A percentile compares a stretch with the other conserved stretches of the same genome.
phyloP scores from a whole-genome alignment of 768 basidiomycete species.

The Xerocomus potaroensis region DNA sequence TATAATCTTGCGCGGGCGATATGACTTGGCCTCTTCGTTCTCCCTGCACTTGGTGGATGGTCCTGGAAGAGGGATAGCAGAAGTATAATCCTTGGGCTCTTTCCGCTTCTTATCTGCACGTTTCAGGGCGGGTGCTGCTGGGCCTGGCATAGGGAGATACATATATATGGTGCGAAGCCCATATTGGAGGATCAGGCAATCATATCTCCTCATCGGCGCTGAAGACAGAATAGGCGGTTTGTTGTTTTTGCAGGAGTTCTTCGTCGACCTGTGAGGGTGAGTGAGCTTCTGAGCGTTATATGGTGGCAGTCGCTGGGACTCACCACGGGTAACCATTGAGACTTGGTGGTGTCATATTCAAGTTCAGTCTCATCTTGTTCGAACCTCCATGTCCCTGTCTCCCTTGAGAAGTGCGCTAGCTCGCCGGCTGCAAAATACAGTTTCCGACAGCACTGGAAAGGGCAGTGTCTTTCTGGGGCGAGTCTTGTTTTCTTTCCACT shows the following conservation, averaged over 20 bases:
- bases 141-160: conserved; percentile 49
- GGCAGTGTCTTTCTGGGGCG: too few species aligned
- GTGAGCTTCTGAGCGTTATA: too few species aligned
- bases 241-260: conserved; percentile 81
- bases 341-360: conserved; percentile 78
- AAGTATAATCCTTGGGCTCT: conserved; percentile 67
- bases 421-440: conserved; percentile 80
- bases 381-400: conserved; percentile 75
- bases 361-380: conserved; percentile 87
- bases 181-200: conserved; percentile 17
- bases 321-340: conserved; percentile 82
- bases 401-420: conserved; percentile 74
- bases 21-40: conserved; percentile 49
- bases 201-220: conserved; percentile 94
- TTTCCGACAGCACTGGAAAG: too few species aligned
- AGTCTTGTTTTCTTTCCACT: too few species aligned
- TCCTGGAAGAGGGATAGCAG: conserved; percentile 44
- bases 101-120: conserved; percentile 79
- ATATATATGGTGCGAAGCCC: conserved; percentile 23
- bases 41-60: conserved; percentile 69
- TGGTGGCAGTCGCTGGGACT: too few species aligned
- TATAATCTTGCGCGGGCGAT: too few species aligned
- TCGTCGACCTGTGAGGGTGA: conserved; percentile 79
- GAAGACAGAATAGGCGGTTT: conserved; percentile 88
- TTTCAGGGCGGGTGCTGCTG: conserved; percentile 81